These are phyloP conservation scores for Madurella fahalii DNA, from an alignment of 2,329 filamentous ascomycete genomes.

Conservation along the genomic window DNA sequence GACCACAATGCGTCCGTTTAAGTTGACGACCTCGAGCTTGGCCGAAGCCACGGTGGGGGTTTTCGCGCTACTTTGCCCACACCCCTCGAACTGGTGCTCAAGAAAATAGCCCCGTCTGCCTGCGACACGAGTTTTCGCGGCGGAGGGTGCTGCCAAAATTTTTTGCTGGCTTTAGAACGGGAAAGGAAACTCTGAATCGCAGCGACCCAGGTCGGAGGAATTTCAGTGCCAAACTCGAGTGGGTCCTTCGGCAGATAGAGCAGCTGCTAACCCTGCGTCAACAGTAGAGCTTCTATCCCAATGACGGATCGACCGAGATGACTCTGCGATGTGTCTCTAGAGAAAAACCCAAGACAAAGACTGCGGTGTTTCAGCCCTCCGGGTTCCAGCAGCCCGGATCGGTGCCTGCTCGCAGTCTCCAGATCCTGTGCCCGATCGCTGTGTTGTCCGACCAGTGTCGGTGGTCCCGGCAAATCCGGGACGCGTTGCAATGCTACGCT, in stretches of 20 bases:
- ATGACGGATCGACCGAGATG: background rate
- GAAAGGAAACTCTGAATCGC: background rate
- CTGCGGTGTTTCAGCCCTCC: background rate
- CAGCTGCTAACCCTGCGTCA: background rate
- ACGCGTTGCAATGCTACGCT: background rate
- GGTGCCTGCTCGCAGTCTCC: background rate
- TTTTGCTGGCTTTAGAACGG: background rate
- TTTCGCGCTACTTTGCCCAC: background rate
- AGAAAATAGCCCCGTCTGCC: background rate
- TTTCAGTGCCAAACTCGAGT: background rate
- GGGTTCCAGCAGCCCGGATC: background rate
- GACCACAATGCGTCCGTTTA: conserved; percentile 19
- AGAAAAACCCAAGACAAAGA: background rate
- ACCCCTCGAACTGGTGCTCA: too few species aligned
- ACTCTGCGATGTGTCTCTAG: background rate
- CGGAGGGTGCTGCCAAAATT: background rate
- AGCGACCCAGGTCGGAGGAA: background rate
- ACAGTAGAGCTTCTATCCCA: background rate
- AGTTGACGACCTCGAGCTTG: conserved; percentile 18
- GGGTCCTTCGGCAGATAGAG: background rate
- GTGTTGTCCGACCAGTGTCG: background rate
- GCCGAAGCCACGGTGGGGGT: conserved; percentile 1
- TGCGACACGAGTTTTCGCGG: background rate
- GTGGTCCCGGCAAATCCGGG: background rate
- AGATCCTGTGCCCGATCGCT: background rate